Conservation (phyloP, 441 rosid species). For the Breynia disticha region DNA sequence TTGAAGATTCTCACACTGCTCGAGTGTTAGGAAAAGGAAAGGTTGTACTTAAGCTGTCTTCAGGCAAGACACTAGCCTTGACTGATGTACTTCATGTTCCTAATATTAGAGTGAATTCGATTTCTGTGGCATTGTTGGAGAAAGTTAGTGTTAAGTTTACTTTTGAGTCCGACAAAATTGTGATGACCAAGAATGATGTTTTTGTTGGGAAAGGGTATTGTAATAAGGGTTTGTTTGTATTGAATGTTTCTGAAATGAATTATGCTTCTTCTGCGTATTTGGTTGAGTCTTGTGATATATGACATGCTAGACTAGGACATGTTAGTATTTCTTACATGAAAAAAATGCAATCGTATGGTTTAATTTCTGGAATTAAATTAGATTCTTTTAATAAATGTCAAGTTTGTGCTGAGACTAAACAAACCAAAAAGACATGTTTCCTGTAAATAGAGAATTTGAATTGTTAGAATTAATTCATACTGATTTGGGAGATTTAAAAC, state of each 20-base stretch:
- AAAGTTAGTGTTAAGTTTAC: neutral
- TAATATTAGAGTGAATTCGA: neutral
- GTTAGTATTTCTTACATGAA: too few relatives aligned
- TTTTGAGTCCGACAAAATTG: constrained; percentile 1
- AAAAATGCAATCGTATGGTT: neutral
- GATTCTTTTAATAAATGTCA: neutral
- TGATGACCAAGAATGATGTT: neutral
- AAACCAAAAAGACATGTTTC: neutral
- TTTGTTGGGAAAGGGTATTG: too few relatives aligned
- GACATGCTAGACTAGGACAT: too few relatives aligned
- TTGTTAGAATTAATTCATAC: too few relatives aligned
- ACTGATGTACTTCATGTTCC: neutral
- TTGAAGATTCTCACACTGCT: neutral
- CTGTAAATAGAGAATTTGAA: neutral
- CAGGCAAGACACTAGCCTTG: neutral
- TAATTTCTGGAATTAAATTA: neutral
- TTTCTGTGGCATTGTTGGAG: neutral
- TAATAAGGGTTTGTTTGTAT: neutral
- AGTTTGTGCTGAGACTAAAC: neutral
- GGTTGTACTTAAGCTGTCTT: neutral
- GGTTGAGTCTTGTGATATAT: too few relatives aligned
- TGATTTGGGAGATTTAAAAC: too few relatives aligned
- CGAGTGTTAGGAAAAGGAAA: neutral
- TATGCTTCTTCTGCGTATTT: too few relatives aligned
- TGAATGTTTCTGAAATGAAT: too few relatives aligned